Conservation (phyloP, 2,329 filamentous ascomycete species). For the Ceratocystis variospora region DNA sequence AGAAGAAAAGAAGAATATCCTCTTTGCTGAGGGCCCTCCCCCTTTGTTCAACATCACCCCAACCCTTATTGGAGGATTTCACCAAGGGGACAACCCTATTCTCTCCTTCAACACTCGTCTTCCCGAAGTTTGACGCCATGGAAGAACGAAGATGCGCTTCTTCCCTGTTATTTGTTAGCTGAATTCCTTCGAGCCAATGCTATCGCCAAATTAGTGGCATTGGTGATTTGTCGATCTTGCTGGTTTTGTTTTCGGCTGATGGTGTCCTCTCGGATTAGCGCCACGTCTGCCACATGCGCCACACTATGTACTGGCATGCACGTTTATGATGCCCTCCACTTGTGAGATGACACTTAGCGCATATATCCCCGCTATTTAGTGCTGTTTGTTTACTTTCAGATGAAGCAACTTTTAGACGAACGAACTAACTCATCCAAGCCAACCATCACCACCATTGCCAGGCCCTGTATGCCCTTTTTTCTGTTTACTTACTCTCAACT, state of each 20-base stretch:
- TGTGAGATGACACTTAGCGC: neutral
- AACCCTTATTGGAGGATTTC: too few species aligned
- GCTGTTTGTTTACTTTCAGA: neutral
- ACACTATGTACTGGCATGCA: neutral
- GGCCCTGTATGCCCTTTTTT: neutral
- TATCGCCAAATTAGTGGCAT: too few species aligned
- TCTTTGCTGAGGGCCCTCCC: neutral
- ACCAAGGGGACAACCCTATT: neutral
- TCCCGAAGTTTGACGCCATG: neutral
- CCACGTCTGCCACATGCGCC: neutral
- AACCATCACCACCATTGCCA: neutral
- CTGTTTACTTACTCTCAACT: neutral
- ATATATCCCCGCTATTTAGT: neutral
- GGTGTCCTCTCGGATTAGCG: neutral
- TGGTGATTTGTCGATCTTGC: too few species aligned
- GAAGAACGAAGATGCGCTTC: neutral
- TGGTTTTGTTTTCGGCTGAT: too few species aligned
- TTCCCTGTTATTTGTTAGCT: neutral
- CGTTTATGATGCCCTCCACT: neutral
- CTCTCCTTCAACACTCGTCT: neutral
- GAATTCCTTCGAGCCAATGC: neutral
- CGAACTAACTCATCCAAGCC: neutral
- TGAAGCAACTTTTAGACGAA: neutral
- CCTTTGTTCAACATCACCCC: neutral
- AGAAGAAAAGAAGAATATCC: neutral